Evolutionary conservation across 1,139 yeast species (phyloP), one percentile per base, ranked within the genome.

Genomic region (Schwanniomyces etchellsii): DNA sequence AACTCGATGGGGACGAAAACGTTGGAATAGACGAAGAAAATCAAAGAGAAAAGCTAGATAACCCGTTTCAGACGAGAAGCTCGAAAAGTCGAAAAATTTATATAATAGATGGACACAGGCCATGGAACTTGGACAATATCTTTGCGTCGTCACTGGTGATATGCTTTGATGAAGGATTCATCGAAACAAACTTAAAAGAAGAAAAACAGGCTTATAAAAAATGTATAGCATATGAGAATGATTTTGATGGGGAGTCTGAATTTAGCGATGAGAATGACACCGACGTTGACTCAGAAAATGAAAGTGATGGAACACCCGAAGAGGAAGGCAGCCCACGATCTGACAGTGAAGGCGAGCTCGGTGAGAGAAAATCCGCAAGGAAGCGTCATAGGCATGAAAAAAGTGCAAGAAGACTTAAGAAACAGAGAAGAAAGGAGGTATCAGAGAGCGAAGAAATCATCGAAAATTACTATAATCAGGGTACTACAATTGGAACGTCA

Each of bases 51-150:
- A 11, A 12, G 22, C 6, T 9, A 7, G 29, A 14, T 6, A 21
- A 18, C 9, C 10, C 24, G 5, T 16, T 26, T 5, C 14, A 25
- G 17, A 13, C 11, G 12, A 13, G n/a, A 6, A 13, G n/a, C 17
- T 13, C 12, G 17, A 13, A 16, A 5, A 12, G 40, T 28, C 45
- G 62, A 27, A 48, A 70, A 36, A 70, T 93, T 2, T 93, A 84
- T 48, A 73, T 93, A 10, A 69, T 91, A 36, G 99, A 93, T 55
- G 91, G 95, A 4, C 94, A 85, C 42, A 64, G 97, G 40, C 99
- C 98, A 3, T 91, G 97, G 97, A 88, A 88, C 54, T 62, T 93
- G 43, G 96, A 89, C 50, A 93, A 93, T 52, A 52, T 91, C 31
- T 89, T 85, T 65, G 96, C 95, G 3, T 80, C 94, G 2, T 74